phyloP scores from a whole-genome alignment of 306 rosid genomes.

The Vachellia collinsii region DNA sequence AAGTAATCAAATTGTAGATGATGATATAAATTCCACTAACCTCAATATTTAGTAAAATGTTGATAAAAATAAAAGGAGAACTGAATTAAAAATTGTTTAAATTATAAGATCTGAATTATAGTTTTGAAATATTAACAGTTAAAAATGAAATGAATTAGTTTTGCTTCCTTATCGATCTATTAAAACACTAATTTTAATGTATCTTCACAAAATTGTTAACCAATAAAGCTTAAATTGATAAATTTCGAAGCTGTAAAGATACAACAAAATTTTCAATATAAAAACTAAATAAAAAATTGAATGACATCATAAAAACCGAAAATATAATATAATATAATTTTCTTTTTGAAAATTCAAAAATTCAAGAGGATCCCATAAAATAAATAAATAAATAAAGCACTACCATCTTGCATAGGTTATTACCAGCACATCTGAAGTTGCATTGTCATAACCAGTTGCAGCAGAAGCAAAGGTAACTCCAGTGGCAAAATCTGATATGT shows the following conservation, averaged over 20 bases:
- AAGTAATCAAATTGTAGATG: not conserved
- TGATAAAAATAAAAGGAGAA: no score
- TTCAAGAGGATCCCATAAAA: not conserved
- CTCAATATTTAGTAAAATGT: no score
- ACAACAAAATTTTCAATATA: no score
- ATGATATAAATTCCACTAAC: no score
- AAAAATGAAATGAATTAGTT: not conserved
- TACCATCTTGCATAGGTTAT: not conserved
- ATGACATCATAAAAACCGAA: not conserved
- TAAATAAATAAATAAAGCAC: not conserved
- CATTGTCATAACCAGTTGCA: constrained; percentile 89
- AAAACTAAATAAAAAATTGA: no score
- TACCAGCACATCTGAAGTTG: constrained; percentile 85
- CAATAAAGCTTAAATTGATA: not conserved
- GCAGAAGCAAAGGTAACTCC: constrained; percentile 95
- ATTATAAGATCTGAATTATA: not conserved
- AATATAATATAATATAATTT: not conserved
- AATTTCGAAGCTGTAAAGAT: not conserved
- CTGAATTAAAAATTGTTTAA: no score
- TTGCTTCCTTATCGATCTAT: not conserved
- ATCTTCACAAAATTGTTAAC: not conserved
- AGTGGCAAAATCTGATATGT: constrained; percentile 72
- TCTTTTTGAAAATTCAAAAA: not conserved
- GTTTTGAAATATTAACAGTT: not conserved
- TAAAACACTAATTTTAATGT: not conserved